Base-by-base conservation (phyloP, 192 early-diverging fungal genomes). In the Dissophora ornata region DNA sequence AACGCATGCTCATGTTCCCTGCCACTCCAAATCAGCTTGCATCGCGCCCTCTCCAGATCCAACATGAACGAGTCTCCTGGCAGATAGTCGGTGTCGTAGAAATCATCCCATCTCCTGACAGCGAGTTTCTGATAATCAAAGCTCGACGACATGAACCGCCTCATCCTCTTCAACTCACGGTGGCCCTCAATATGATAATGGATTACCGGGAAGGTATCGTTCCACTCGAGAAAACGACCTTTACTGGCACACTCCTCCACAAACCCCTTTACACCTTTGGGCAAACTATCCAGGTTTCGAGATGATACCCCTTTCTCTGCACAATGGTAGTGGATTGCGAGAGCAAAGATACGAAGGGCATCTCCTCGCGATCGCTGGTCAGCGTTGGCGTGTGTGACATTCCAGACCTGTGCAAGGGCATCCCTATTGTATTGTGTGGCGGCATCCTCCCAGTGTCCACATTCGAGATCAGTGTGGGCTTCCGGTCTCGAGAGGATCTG, bases 11-110 rank as follows among this genome's bases (percentile, higher is more conserved):
- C 73, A 24, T 36, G 15, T 10, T 57, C 58, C 7, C 30, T 41
- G 12, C 64, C 65, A 9, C 59, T 29, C 73, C 63, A 77, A 18
- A 49, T 60, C 13, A 77, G 25, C 59, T 77, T 77, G n/a, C 18
- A 41, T 22, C 57, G 57, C 16, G 73, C 64, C 13, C 18, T 62
- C 22, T 46, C 58, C 44, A 77, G 38, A 54, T 77, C 64, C 10
- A 77, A 36, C 58, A 67, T 77, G 13, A 67, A 77, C 4, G 73
- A 67, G 29, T 66, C 73, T 36, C 73, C 73, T 1, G 73, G 64
- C n/a, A 67, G 12, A 19, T 62, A 33, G 21, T 77, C 73, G 0
- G 64, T 42, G 29, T 77, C 73, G 22, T 55, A 77, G 9, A 45
- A 62, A 11, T 77, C 65, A 7, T 67, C 57, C 73, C 73, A 77